Base-by-base conservation (phyloP, 106 monocot species). In the Ottelia alismoides region DNA sequence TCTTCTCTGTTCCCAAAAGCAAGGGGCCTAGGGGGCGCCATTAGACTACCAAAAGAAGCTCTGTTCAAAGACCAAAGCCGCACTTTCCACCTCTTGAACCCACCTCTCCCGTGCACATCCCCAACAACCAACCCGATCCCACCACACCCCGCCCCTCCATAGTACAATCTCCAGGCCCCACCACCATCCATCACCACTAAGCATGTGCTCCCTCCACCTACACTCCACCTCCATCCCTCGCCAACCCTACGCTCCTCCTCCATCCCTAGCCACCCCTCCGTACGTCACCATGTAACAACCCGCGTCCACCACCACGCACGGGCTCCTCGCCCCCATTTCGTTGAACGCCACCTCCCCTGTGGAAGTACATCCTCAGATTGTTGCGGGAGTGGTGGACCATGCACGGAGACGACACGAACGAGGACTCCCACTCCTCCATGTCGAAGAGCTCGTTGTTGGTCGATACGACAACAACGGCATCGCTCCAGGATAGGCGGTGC, bases 351-450 rank as follows among this genome's bases (percentile, higher is more conserved):
- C 78, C 2, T 52, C 58, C 20, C 40, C 22, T 66, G 30, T 80
- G 75, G 48, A 75, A 80, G 50, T 80, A 80, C 79, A 80, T 80
- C 53, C 75, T 56, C 28, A 75, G 48, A 29, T 80, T 75, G 26
- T 66, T 62, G 11, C 27, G 49, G 3, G 52, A 53, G 56, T 80
- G 79, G 62, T 57, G 61, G 48, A 80, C 58, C 12, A 80, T 71
- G 31, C 67, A 58, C 1, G 74, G 66, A 2, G 66, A 58, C 0
- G 75, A 60, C 1, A 71, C 29, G 32, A 62, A 71, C 26, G 30
- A 32, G 17, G 79, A 62, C 31, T 67, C 79, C 79, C 75, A 74
- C 25, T 71, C 75, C 0, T 63, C 70, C 2, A 20, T 57, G 49
- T 67, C 71, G 21, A 80, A 28, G 31, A 80, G 75, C 1, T 74